A percentile compares a stretch with the other conserved stretches of the same genome.
Evolutionary conservation across 1,139 yeast species (phyloP).

Genomic region (Lodderomyces margitis): DNA sequence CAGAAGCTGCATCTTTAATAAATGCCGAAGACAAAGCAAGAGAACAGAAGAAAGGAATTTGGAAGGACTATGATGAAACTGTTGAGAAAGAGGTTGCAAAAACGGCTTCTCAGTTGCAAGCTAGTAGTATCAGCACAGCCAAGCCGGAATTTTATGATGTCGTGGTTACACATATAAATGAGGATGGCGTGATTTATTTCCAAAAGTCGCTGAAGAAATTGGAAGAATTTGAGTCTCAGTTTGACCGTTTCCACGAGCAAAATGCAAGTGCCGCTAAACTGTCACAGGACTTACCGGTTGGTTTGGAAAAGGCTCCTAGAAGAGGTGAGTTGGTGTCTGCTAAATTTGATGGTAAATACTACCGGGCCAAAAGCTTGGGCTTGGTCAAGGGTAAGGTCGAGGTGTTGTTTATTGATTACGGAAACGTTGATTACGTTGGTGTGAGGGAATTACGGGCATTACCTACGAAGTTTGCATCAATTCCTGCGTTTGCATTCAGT

Average conservation of each 20-base stretch:
- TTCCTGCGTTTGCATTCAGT: constrained; percentile 59
- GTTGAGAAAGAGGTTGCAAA: constrained; percentile 25
- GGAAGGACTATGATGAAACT: constrained; percentile 54
- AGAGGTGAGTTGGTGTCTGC: constrained; percentile 63
- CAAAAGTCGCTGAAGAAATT: constrained; percentile 44
- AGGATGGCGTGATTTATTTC: constrained; percentile 50
- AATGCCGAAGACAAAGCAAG: constrained; percentile 68
- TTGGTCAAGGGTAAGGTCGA: constrained; percentile 51
- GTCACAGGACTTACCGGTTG: constrained; percentile 48
- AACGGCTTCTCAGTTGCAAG: constrained; percentile 19
- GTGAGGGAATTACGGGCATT: constrained; percentile 49
- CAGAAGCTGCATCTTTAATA: constrained; percentile 50
- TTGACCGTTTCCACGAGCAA: constrained; percentile 46
- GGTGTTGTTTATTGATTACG: constrained; percentile 66
- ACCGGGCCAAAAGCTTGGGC: constrained; percentile 57
- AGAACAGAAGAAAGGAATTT: constrained; percentile 54
- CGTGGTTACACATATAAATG: constrained; percentile 53
- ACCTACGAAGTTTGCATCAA: constrained; percentile 49
- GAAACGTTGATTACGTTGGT: constrained; percentile 53
- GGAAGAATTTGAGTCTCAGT: constrained; percentile 43
- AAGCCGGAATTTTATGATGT: constrained; percentile 60
- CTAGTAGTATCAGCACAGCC: constrained; percentile 17
- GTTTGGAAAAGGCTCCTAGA: constrained; percentile 46
- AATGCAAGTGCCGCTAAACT: constrained; percentile 34
- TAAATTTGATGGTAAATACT: constrained; percentile 53